Percentiles rank a stretch among this genome's conserved stretches.
Evolutionary conservation across 2,329 filamentous ascomycete genomes (phyloP).

Genomic region (Tolypocladium amazonense): DNA sequence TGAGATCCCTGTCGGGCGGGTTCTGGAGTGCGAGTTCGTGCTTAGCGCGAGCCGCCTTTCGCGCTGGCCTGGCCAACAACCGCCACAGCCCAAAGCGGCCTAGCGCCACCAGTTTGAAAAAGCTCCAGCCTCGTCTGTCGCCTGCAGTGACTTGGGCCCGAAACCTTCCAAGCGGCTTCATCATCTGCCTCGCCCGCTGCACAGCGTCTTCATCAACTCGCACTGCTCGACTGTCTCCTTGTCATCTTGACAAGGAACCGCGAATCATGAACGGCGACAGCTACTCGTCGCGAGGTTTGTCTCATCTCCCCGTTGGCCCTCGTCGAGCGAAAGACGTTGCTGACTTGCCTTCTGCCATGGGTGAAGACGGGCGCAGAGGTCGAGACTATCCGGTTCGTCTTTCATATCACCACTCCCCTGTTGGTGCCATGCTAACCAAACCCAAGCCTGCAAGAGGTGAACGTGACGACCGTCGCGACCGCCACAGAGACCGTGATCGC

Average conservation of each 20-base stretch:
- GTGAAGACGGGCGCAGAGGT: slow-evolving; percentile 38
- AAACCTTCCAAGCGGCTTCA: slow-evolving; percentile 18
- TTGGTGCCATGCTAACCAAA: not conserved
- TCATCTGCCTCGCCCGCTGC: slow-evolving; percentile 8
- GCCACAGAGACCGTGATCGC: slow-evolving; percentile 46
- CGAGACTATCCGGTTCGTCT: slow-evolving; percentile 44
- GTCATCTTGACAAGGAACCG: slow-evolving; percentile 5
- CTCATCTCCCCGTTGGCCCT: slow-evolving; percentile 4
- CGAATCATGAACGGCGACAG: slow-evolving; percentile 72
- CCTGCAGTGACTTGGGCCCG: slow-evolving; percentile 13
- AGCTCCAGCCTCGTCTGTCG: slow-evolving; percentile 32
- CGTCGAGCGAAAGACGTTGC: not conserved
- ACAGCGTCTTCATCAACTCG: slow-evolving; percentile 10
- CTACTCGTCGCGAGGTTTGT: slow-evolving; percentile 67
- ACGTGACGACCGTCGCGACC: slow-evolving; percentile 10
- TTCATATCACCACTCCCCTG: not conserved
- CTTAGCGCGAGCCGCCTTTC: not conserved
- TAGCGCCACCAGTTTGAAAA: slow-evolving; percentile 25
- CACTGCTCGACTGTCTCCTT: slow-evolving; percentile 5
- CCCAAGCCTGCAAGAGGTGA: slow-evolving; percentile 1
- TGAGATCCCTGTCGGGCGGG: not conserved
- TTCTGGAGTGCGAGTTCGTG: not conserved
- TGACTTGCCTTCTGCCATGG: slow-evolving; percentile 11
- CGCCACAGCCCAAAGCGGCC: slow-evolving; percentile 12
- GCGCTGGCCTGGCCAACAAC: not conserved